phyloP scores from a whole-genome alignment of 2,329 filamentous ascomycete species.

The Rhynchosporium graminicola region DNA sequence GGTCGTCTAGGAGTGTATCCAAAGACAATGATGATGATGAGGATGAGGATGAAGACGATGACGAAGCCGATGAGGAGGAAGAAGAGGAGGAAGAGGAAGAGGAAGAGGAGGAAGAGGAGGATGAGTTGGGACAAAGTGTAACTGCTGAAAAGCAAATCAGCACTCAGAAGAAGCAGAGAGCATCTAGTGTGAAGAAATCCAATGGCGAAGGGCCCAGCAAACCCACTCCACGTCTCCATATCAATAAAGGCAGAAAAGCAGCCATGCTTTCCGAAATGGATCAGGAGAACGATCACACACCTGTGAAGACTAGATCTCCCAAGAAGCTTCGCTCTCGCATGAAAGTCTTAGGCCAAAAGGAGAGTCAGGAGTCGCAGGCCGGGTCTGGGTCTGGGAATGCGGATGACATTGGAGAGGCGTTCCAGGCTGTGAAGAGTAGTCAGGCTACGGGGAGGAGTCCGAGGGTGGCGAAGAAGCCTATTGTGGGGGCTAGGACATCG shows the following conservation, averaged over 20 bases:
- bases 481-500: slow-evolving; percentile 2
- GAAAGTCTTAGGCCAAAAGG: slow-evolving; percentile 6
- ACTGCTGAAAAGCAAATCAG: background rate
- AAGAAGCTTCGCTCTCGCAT: slow-evolving; percentile 18
- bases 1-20: background rate
- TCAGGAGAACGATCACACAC: background rate
- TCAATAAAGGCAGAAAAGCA: slow-evolving; percentile 9
- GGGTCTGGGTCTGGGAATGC: background rate
- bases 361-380: slow-evolving; percentile 12
- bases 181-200: background rate
- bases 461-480: slow-evolving; percentile 3
- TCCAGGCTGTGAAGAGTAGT: slow-evolving; percentile 11
- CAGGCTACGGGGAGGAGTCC: background rate
- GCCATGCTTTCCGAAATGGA: slow-evolving; percentile 17
- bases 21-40: background rate
- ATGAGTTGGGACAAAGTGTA: background rate
- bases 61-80: slow-evolving; percentile 6
- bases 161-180: slow-evolving; percentile 1
- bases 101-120: slow-evolving; percentile 9
- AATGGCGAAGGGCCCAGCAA: slow-evolving; percentile 12
- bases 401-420: slow-evolving; percentile 4
- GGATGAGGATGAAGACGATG: background rate
- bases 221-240: background rate
- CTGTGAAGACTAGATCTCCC: background rate
- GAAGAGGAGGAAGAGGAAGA: background rate